Conservation (phyloP, 495 filamentous ascomycete genomes). For the Lentithecium fluviatile region DNA sequence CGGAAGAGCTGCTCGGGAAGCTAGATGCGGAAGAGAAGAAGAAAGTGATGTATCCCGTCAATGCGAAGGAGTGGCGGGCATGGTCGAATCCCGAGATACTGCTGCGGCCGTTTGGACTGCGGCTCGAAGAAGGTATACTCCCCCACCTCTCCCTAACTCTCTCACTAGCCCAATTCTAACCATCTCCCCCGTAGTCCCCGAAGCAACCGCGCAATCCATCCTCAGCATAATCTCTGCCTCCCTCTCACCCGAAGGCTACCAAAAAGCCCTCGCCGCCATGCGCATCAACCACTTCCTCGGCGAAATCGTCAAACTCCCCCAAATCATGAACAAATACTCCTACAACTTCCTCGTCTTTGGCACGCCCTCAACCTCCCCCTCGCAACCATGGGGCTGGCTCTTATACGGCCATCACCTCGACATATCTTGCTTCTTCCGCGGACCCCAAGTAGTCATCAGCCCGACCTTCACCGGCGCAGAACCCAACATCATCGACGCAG, state of each 20-base stretch:
- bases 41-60: slow-evolving; percentile 57
- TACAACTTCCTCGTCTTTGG: slow-evolving; percentile 73
- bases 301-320: slow-evolving; percentile 58
- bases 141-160: background rate
- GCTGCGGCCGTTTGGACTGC: slow-evolving; percentile 60
- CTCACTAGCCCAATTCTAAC: no score
- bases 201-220: slow-evolving; percentile 41
- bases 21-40: slow-evolving; percentile 52
- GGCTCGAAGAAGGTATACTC: slow-evolving; percentile 56
- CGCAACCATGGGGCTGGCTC: slow-evolving; percentile 65
- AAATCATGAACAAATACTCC: slow-evolving; percentile 68
- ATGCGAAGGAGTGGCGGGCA: slow-evolving; percentile 68
- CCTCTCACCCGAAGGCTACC: slow-evolving; percentile 67
- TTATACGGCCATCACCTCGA: slow-evolving; percentile 79
- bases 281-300: slow-evolving; percentile 78
- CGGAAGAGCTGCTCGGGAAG: slow-evolving; percentile 46
- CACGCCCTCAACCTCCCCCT: slow-evolving; percentile 50
- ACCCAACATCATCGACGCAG: slow-evolving; percentile 68
- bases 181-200: slow-evolving; percentile 32
- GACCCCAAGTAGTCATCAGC: slow-evolving; percentile 59
- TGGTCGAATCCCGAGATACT: slow-evolving; percentile 73
- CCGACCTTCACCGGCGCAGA: slow-evolving; percentile 78
- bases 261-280: slow-evolving; percentile 67
- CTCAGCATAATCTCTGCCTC: slow-evolving; percentile 56
- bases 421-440: slow-evolving; percentile 63